A percentile compares a stretch with the other conserved stretches of the same genome.
Evolutionary conservation across 1,284 basidiomycete species (phyloP).

Genomic region (Heliocybe sulcata): DNA sequence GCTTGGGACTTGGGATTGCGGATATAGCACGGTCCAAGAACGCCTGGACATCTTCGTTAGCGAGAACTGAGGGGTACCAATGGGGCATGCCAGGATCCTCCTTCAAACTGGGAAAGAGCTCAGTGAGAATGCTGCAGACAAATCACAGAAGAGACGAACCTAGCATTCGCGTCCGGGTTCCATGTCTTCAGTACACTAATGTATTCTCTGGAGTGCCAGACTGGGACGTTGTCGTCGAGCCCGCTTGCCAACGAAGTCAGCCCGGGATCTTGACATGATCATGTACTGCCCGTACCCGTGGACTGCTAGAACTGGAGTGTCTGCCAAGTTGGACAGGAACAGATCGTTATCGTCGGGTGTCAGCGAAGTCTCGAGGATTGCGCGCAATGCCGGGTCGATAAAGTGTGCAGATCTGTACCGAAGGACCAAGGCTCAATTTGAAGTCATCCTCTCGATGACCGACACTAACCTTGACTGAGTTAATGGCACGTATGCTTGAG

Average conservation of each 20-base stretch:
- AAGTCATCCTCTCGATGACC: background rate
- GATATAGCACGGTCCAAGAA: conserved; percentile 40
- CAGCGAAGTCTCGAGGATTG: conserved; percentile 65
- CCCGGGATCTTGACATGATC: background rate
- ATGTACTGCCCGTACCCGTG: conserved; percentile 48
- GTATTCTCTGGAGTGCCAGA: conserved; percentile 45
- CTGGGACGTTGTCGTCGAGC: conserved; percentile 72
- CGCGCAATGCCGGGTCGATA: conserved; percentile 66
- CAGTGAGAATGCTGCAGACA: background rate
- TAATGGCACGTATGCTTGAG: conserved; percentile 78
- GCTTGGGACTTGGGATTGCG: conserved; percentile 1
- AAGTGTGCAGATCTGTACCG: conserved; percentile 56
- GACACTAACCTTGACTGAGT: conserved; percentile 46
- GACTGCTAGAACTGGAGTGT: conserved; percentile 66
- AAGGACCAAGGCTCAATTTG: background rate
- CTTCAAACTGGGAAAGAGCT: background rate
- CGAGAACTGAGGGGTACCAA: conserved; percentile 62
- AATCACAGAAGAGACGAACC: background rate
- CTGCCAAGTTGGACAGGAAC: conserved; percentile 69
- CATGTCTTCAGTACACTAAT: background rate
- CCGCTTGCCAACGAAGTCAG: conserved; percentile 34
- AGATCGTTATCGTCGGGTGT: conserved; percentile 85
- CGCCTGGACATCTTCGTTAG: conserved; percentile 41
- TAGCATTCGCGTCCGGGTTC: background rate
- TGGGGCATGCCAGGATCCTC: conserved; percentile 61